phyloP scores from a whole-genome alignment of 139 green algal genomes.

The Desmodesmus armatus region DNA sequence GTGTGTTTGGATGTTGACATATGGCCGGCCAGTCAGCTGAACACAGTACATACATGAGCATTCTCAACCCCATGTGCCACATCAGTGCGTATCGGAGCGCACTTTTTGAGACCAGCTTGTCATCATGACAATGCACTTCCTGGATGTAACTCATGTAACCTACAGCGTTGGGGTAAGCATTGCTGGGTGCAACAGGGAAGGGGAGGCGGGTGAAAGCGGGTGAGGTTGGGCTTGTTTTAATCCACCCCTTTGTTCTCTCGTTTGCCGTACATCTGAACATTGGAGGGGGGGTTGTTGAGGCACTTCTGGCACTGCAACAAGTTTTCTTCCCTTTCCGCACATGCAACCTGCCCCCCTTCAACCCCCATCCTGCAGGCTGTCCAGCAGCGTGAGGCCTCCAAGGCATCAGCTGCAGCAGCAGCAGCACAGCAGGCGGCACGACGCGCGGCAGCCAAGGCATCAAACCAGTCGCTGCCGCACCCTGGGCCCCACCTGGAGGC shows the following conservation, averaged over 20 bases:
- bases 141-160: too few relatives aligned
- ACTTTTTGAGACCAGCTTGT: too few relatives aligned
- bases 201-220: background rate
- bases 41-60: background rate
- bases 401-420: conserved; percentile 5
- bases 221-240: too few relatives aligned
- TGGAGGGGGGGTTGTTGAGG: background rate
- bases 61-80: background rate
- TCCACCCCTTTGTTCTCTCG: too few relatives aligned
- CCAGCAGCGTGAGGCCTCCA: background rate
- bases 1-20: background rate
- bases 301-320: background rate
- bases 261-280: too few relatives aligned
- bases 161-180: too few relatives aligned
- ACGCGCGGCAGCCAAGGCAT: background rate
- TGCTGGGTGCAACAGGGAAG: too few relatives aligned
- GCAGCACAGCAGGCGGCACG: background rate
- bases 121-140: too few relatives aligned
- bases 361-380: background rate
- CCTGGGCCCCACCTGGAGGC: conserved; percentile 7
- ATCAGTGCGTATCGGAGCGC: background rate
- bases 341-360: background rate
- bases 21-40: background rate
- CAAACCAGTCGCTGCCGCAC: background rate
- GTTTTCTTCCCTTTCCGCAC: background rate